Conservation (phyloP, 169 alveolate genomes). For the Cryptosporidium viatorum region DNA sequence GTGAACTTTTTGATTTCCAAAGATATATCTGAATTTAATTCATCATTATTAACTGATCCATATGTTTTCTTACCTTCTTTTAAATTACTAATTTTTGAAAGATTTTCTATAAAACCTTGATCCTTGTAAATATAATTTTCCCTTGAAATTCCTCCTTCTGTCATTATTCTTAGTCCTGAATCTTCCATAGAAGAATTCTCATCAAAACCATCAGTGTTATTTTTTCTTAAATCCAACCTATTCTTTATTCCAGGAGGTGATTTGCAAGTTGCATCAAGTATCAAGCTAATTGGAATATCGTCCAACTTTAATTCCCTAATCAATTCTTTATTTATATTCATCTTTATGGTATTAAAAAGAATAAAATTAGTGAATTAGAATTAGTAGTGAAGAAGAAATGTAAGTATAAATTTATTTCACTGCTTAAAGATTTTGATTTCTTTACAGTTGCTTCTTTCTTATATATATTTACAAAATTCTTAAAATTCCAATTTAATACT, state of each 20-base stretch:
- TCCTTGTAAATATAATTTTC: too few species aligned
- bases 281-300: slow-evolving; percentile 12
- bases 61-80: background rate
- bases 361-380: background rate
- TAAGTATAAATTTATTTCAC: background rate
- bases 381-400: background rate
- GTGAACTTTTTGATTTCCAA: background rate
- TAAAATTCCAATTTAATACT: background rate
- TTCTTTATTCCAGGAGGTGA: slow-evolving; percentile 69
- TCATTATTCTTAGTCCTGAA: background rate
- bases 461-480: background rate
- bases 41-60: background rate
- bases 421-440: background rate
- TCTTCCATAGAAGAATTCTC: background rate
- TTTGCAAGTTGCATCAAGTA: slow-evolving; percentile 48
- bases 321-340: slow-evolving; percentile 17
- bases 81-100: background rate
- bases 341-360: background rate
- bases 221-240: background rate
- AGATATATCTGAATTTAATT: background rate
- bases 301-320: slow-evolving; percentile 13
- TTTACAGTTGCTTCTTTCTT: background rate
- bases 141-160: background rate
- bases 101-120: background rate
- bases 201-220: background rate